A percentile compares a stretch with the other conserved stretches of the same genome.
Conservation (phyloP, 1,284 basidiomycete species). For the Apiotrichum siamense region DNA sequence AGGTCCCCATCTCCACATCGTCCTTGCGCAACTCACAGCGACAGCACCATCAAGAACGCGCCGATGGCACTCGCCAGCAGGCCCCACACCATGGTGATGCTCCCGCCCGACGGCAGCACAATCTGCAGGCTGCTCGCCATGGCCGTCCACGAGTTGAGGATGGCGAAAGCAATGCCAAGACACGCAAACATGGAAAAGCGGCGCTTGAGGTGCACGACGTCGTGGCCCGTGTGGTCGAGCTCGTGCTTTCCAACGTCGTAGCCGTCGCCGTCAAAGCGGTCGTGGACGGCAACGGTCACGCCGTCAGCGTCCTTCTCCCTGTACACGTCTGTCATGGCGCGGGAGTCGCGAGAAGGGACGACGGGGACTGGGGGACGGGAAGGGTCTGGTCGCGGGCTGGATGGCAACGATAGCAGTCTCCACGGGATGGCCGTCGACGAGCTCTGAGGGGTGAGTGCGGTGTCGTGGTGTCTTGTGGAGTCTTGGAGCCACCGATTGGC, state of each 20-base stretch:
- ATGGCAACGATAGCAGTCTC: too few relatives aligned
- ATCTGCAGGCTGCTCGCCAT: slow-evolving; percentile 10
- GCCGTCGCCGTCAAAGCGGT: not conserved
- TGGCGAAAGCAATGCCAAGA: slow-evolving; percentile 18
- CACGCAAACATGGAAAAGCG: slow-evolving; percentile 9
- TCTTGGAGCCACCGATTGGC: too few relatives aligned
- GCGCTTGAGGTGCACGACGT: slow-evolving; percentile 11
- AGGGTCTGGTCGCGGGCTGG: too few relatives aligned
- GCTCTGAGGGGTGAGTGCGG: too few relatives aligned
- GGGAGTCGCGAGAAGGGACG: too few relatives aligned
- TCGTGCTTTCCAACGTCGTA: not conserved
- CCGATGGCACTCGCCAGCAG: slow-evolving; percentile 31
- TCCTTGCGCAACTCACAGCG: slow-evolving; percentile 14
- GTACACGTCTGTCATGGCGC: too few relatives aligned
- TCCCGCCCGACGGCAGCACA: slow-evolving; percentile 36
- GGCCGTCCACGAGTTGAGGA: slow-evolving; percentile 15
- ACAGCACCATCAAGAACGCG: slow-evolving; percentile 25
- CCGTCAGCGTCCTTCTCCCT: not conserved
- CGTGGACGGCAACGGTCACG: not conserved
- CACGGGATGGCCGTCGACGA: too few relatives aligned
- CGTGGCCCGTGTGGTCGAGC: not conserved
- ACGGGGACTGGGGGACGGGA: too few relatives aligned
- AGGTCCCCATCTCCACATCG: too few relatives aligned
- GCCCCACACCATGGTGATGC: slow-evolving; percentile 40
- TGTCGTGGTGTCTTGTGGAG: too few relatives aligned